These are phyloP conservation scores for Eucalyptus lansdowneana DNA, from an alignment of 345 rosid species.

Conservation along the genomic window DNA sequence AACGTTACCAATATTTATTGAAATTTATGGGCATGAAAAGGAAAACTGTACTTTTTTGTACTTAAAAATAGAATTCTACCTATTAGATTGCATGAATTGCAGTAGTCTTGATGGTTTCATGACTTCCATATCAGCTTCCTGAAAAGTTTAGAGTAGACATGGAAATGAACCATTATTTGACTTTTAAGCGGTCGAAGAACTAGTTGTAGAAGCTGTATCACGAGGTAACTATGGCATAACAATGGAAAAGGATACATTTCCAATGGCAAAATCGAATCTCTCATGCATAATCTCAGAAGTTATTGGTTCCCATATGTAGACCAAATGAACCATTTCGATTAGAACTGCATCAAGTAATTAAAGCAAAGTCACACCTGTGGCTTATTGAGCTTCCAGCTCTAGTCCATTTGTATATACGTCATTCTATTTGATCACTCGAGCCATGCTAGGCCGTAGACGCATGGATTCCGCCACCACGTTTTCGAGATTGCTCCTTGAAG, in stretches of 20 bases:
- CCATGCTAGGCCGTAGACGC: not conserved
- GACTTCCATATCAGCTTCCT: not conserved
- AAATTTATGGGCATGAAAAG: not conserved
- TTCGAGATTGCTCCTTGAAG: not conserved
- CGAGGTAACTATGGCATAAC: not conserved
- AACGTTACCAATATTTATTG: not conserved
- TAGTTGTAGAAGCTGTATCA: not conserved
- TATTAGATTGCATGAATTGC: not conserved
- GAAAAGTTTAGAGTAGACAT: not conserved
- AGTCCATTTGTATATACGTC: not conserved
- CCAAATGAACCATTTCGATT: not conserved
- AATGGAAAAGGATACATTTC: not conserved
- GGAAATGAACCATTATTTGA: not conserved
- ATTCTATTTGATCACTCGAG: not conserved
- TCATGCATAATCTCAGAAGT: not conserved
- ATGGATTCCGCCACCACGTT: not conserved
- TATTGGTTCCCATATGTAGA: not conserved
- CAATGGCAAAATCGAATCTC: not conserved
- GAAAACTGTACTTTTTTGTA: not conserved
- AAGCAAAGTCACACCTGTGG: not conserved
- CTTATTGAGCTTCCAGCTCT: not conserved
- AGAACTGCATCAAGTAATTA: not conserved
- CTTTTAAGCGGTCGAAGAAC: not conserved
- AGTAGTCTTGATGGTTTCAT: not conserved
- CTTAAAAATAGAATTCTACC: not conserved